A percentile compares a stretch with the other conserved stretches of the same genome.
Evolutionary conservation across 2,329 filamentous ascomycete genomes (phyloP).

Genomic region (Leptodontidium sp.): DNA sequence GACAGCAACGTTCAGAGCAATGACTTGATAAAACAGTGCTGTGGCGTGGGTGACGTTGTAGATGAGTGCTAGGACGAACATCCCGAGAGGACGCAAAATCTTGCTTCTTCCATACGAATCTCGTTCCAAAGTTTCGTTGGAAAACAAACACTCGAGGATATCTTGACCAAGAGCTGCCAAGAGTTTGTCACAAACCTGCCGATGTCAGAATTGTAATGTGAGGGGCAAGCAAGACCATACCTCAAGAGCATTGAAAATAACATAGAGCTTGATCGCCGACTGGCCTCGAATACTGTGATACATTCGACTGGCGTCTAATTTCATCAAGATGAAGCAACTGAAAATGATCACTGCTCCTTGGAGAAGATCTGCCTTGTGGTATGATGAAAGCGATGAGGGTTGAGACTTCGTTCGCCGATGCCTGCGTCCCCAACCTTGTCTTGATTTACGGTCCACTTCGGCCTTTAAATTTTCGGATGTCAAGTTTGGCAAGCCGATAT

Average conservation of each 20-base stretch:
- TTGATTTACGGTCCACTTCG: conserved; percentile 41
- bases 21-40: conserved; percentile 94
- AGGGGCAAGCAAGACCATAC: conserved; percentile 49
- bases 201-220: conserved; percentile 64
- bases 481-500: conserved; percentile 28
- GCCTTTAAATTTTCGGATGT: conserved; percentile 35
- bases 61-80: conserved; percentile 85
- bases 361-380: conserved; percentile 93
- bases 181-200: conserved; percentile 86
- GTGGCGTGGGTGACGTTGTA: conserved; percentile 92
- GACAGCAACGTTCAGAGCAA: conserved; percentile 96
- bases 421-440: conserved; percentile 47
- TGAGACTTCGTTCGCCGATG: conserved; percentile 83
- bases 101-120: conserved; percentile 91
- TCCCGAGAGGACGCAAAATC: conserved; percentile 84
- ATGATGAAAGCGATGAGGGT: conserved; percentile 83
- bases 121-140: conserved; percentile 87
- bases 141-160: conserved; percentile 94
- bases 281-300: conserved; percentile 97
- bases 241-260: conserved; percentile 98
- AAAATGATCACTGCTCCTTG: conserved; percentile 88
- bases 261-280: conserved; percentile 96
- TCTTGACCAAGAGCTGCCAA: conserved; percentile 94
- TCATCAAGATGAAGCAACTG: conserved; percentile 86
- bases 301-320: conserved; percentile 94